A percentile compares a stretch with the other conserved stretches of the same genome.
Conservation (phyloP, 768 basidiomycete genomes). For the Pulveroboletus sp. region DNA sequence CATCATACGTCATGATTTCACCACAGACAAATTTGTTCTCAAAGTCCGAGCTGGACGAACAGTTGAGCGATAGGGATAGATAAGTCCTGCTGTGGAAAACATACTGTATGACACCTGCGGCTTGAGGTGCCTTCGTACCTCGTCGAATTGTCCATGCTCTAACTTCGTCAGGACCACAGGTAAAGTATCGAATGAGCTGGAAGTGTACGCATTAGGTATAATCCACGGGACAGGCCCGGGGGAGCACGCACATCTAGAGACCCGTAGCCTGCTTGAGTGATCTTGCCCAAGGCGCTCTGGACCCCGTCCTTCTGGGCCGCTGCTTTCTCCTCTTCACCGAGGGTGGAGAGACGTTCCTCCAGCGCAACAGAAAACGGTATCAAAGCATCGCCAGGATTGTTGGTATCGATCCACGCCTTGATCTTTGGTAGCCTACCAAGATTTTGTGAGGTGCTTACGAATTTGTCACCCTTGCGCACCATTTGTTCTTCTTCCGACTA, state of each 20-base stretch:
- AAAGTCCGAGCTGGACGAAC: conserved; percentile 72
- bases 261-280: conserved; percentile 90
- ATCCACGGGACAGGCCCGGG: background rate
- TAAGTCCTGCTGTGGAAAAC: conserved; percentile 25
- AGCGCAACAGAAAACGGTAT: conserved; percentile 97
- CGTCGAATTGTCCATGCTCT: conserved; percentile 96
- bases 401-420: conserved; percentile 94
- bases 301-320: conserved; percentile 80
- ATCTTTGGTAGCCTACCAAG: conserved; percentile 83
- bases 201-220: background rate
- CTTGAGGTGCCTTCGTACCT: conserved; percentile 93
- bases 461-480: conserved; percentile 39
- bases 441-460: background rate
- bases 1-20: conserved; percentile 91
- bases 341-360: conserved; percentile 76
- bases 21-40: conserved; percentile 98
- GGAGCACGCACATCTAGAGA: conserved; percentile 64
- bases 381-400: conserved; percentile 93
- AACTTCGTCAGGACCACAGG: conserved; percentile 94
- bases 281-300: conserved; percentile 77
- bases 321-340: conserved; percentile 63
- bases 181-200: conserved; percentile 93
- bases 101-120: conserved; percentile 96
- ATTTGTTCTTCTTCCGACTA: conserved; percentile 98
- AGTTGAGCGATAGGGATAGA: background rate